phyloP scores from a whole-genome alignment of 306 rosid species.

The Prinsepia uniflora region DNA sequence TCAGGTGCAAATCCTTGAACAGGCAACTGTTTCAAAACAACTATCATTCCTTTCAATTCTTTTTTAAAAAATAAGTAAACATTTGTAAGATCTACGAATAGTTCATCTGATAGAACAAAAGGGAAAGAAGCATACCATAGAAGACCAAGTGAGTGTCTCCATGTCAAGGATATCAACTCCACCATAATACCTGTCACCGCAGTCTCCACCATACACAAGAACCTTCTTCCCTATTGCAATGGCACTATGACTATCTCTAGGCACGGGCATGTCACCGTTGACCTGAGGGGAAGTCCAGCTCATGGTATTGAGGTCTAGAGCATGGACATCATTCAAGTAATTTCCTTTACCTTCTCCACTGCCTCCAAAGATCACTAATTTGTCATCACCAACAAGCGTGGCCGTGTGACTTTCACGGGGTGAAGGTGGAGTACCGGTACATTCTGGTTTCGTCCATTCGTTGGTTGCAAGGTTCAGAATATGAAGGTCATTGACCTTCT shows the following conservation, averaged over 20 bases:
- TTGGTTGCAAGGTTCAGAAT: slow-evolving; percentile 60
- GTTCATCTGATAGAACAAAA: neutral
- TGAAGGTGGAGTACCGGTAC: slow-evolving; percentile 72
- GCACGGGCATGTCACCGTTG: slow-evolving; percentile 75
- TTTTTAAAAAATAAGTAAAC: neutral
- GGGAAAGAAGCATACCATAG: slow-evolving; percentile 51
- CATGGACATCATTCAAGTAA: slow-evolving; percentile 79
- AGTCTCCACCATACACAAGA: slow-evolving; percentile 87
- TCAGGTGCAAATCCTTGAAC: slow-evolving; percentile 90
- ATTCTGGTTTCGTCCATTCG: slow-evolving; percentile 68
- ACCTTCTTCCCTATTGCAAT: slow-evolving; percentile 72
- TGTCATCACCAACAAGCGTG: slow-evolving; percentile 63
- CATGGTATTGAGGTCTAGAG: slow-evolving; percentile 70
- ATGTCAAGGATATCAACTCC: slow-evolving; percentile 72
- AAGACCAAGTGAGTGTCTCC: slow-evolving; percentile 82
- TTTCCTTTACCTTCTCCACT: slow-evolving; percentile 91
- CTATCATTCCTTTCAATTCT: slow-evolving; percentile 10
- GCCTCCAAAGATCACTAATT: slow-evolving; percentile 81
- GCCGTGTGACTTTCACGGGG: slow-evolving; percentile 93
- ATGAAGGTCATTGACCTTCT: slow-evolving; percentile 80
- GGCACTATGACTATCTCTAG: slow-evolving; percentile 84
- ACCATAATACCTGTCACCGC: slow-evolving; percentile 82
- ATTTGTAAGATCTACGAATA: neutral
- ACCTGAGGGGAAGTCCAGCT: slow-evolving; percentile 66
- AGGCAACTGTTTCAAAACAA: slow-evolving; percentile 49